Conservation (phyloP, 2,329 filamentous ascomycete species). For the Achaetomium macrosporum region DNA sequence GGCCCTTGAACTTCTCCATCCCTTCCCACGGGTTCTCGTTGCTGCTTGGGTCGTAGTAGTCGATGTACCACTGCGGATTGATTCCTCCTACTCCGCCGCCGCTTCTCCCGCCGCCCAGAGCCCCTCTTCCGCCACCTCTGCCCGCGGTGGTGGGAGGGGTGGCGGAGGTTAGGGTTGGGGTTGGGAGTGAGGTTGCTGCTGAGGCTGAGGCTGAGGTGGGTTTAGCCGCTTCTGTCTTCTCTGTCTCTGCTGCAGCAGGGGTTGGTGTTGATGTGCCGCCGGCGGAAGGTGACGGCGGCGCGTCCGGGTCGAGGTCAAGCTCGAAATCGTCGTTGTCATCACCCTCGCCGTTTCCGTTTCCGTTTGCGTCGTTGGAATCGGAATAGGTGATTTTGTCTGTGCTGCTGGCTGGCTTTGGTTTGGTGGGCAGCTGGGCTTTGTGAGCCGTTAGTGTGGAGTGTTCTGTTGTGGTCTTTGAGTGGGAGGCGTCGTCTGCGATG, state of each 20-base stretch:
- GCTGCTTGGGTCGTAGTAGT: slow-evolving; percentile 63
- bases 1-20: slow-evolving; percentile 43
- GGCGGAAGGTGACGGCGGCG: neutral
- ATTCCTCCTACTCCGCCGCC: slow-evolving; percentile 26
- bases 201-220: slow-evolving; percentile 25
- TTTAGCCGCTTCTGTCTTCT: too few species aligned
- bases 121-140: slow-evolving; percentile 3
- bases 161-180: neutral
- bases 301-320: neutral
- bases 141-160: neutral
- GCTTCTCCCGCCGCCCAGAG: slow-evolving; percentile 18
- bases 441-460: neutral
- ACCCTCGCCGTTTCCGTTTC: slow-evolving; percentile 25
- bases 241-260: slow-evolving; percentile 14
- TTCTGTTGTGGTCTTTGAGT: neutral
- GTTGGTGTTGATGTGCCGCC: neutral
- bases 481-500: slow-evolving; percentile 27
- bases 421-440: slow-evolving; percentile 12
- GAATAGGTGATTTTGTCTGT: slow-evolving; percentile 40
- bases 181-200: neutral
- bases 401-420: neutral
- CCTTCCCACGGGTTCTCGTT: slow-evolving; percentile 67
- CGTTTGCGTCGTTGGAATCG: slow-evolving; percentile 34
- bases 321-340: neutral
- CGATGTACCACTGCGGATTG: slow-evolving; percentile 54